These are phyloP conservation scores for Pythium folliculosum DNA, from an alignment of 352 stramenopile genomes.

Conservation along the genomic window DNA sequence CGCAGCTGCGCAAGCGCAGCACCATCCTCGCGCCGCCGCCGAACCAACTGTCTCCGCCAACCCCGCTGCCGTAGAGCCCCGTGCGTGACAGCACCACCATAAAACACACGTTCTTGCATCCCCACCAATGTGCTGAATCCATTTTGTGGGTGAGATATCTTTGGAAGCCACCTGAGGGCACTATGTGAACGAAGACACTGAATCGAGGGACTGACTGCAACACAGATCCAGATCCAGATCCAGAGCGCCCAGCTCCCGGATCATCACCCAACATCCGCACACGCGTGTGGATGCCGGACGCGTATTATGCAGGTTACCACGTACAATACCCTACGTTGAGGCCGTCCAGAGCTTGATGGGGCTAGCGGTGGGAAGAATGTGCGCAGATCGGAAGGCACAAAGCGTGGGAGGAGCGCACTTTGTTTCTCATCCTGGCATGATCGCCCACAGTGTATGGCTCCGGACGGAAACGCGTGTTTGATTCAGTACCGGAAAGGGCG, in stretches of 20 bases:
- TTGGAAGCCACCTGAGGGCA: background rate
- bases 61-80: background rate
- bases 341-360: background rate
- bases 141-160: background rate
- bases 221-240: slow-evolving; percentile 14
- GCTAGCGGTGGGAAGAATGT: background rate
- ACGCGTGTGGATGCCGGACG: background rate
- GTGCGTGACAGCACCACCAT: background rate
- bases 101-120: background rate
- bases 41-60: background rate
- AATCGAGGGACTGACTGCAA: background rate
- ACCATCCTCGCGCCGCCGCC: slow-evolving; percentile 29
- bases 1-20: slow-evolving; percentile 42
- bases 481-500: background rate
- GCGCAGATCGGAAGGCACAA: background rate
- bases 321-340: background rate
- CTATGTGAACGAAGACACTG: background rate
- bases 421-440: background rate
- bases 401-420: background rate
- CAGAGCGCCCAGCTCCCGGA: background rate
- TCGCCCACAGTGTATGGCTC: background rate
- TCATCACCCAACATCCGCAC: background rate
- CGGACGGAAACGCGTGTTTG: background rate
- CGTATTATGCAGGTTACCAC: no score
- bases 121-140: background rate